Conservation (phyloP, 139 green algal species). For the Dunaliella sp. region DNA sequence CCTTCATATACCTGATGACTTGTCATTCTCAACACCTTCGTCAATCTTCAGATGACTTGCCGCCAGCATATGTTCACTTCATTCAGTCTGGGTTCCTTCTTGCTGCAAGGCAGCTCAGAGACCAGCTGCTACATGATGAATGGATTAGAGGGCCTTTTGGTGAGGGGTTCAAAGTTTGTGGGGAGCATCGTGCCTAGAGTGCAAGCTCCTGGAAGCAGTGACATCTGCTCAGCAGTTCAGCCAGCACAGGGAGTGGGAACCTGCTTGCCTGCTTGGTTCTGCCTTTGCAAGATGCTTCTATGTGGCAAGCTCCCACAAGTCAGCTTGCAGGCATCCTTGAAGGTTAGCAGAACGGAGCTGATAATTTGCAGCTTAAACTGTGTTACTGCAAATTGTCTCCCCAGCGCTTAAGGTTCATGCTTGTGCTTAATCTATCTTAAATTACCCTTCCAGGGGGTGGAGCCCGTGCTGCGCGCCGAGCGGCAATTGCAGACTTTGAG, state of each 20-base stretch:
- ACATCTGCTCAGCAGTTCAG: too few relatives aligned
- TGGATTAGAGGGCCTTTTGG: background rate
- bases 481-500: background rate
- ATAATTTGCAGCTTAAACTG: too few relatives aligned
- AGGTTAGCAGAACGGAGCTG: too few relatives aligned
- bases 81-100: background rate
- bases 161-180: too few relatives aligned
- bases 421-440: background rate
- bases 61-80: background rate
- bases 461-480: background rate
- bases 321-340: too few relatives aligned
- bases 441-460: background rate
- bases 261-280: background rate
- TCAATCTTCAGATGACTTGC: background rate
- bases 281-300: background rate
- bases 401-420: background rate
- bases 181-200: too few relatives aligned
- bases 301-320: too few relatives aligned
- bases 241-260: too few relatives aligned
- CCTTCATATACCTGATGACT: background rate
- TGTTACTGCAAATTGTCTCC: too few relatives aligned
- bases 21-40: background rate
- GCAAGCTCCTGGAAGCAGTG: too few relatives aligned
- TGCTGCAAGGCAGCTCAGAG: background rate
- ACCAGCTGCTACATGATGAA: background rate